These are phyloP conservation scores for Phytophthora constricta DNA, from an alignment of 352 stramenopile species.

Conservation along the genomic window DNA sequence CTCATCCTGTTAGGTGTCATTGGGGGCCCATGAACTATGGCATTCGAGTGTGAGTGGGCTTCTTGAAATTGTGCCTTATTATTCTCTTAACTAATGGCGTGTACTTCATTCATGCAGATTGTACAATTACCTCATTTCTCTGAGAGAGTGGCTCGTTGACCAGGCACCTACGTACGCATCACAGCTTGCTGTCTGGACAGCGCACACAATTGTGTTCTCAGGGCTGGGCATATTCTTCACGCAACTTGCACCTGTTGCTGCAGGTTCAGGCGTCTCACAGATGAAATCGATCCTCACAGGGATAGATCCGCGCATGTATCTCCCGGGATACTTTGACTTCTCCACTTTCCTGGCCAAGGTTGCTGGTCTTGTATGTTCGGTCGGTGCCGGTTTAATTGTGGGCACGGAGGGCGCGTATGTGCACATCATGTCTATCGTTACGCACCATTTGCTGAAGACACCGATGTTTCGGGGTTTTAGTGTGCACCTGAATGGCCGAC, in stretches of 20 bases:
- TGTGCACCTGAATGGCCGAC: slow-evolving; percentile 72
- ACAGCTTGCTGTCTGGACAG: slow-evolving; percentile 66
- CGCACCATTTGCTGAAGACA: slow-evolving; percentile 89
- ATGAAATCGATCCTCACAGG: slow-evolving; percentile 92
- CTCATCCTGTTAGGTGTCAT: slow-evolving; percentile 84
- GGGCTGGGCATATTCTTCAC: slow-evolving; percentile 74
- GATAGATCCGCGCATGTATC: slow-evolving; percentile 81
- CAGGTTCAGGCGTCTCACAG: slow-evolving; percentile 83
- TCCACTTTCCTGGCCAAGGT: slow-evolving; percentile 89
- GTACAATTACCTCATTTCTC: slow-evolving; percentile 46
- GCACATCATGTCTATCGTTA: slow-evolving; percentile 95
- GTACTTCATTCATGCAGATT: slow-evolving; percentile 30
- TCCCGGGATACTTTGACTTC: slow-evolving; percentile 85
- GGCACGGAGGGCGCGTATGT: slow-evolving; percentile 99
- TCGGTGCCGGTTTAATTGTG: slow-evolving; percentile 95
- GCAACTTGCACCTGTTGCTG: slow-evolving; percentile 69
- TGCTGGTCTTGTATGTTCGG: slow-evolving; percentile 93
- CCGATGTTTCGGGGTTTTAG: slow-evolving; percentile 79
- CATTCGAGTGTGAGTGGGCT: slow-evolving; percentile 55
- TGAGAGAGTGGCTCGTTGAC: slow-evolving; percentile 53
- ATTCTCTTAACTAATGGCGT: slow-evolving; percentile 46
- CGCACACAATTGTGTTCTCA: slow-evolving; percentile 78
- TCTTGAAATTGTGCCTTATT: background rate
- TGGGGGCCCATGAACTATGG: slow-evolving; percentile 78
- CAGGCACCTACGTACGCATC: slow-evolving; percentile 34